Evolutionary conservation across 495 filamentous ascomycete species (phyloP).

Genomic region (Penicillium salamii): DNA sequence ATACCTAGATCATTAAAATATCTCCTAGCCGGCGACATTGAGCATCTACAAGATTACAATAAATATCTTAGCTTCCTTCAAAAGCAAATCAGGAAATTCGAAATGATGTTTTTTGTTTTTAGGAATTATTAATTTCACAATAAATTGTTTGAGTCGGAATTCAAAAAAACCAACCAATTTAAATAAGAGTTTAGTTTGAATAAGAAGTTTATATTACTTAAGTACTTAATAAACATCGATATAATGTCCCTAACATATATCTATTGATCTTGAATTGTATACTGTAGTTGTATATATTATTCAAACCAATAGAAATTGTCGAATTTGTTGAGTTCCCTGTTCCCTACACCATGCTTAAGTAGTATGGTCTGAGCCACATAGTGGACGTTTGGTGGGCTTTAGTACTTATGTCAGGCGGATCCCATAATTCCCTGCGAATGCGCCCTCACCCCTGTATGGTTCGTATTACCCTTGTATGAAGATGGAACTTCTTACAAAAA

Average conservation of each 20-base stretch:
- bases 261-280: slow-evolving; percentile 56
- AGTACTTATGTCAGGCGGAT: too few species aligned
- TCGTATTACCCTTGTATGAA: too few species aligned
- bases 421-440: too few species aligned
- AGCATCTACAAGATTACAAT: slow-evolving; percentile 51
- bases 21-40: slow-evolving; percentile 59
- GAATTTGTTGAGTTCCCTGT: too few species aligned
- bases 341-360: too few species aligned
- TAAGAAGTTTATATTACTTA: slow-evolving; percentile 42
- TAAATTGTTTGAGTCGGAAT: slow-evolving; percentile 28
- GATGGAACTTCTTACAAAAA: too few species aligned
- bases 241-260: slow-evolving; percentile 34
- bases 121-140: slow-evolving; percentile 62
- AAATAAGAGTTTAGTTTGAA: slow-evolving; percentile 42
- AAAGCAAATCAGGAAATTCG: slow-evolving; percentile 41
- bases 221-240: slow-evolving; percentile 43
- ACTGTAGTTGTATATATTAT: slow-evolving; percentile 50
- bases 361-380: too few species aligned
- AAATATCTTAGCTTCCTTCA: slow-evolving; percentile 50
- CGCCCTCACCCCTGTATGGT: too few species aligned
- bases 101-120: slow-evolving; percentile 49
- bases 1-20: slow-evolving; percentile 45
- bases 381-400: too few species aligned
- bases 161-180: slow-evolving; percentile 42
- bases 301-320: slow-evolving; percentile 36